phyloP scores from a whole-genome alignment of 345 rosid species.

The Arabidopsis suecica region DNA sequence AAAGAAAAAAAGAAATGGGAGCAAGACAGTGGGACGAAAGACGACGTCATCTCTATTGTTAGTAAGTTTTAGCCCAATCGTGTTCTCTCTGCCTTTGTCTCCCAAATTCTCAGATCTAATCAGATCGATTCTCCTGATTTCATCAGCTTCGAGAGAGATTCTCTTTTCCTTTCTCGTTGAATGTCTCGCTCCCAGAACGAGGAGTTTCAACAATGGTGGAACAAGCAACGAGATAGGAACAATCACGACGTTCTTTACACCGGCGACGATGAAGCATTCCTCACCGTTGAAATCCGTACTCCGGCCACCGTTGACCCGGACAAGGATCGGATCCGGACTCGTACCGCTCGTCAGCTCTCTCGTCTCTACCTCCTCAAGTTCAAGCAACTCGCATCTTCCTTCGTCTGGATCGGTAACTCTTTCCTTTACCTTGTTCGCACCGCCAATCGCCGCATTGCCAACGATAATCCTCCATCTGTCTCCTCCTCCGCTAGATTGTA shows the following conservation, averaged over 20 bases:
- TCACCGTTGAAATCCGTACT: constrained; percentile 62
- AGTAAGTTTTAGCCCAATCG: constrained; percentile 43
- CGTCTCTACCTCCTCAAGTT: constrained; percentile 70
- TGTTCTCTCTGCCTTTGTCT: constrained; percentile 18
- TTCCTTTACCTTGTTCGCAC: constrained; percentile 64
- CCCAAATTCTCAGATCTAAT: constrained; percentile 14
- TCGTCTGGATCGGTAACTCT: constrained; percentile 58
- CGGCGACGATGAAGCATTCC: constrained; percentile 41
- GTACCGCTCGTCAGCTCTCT: constrained; percentile 78
- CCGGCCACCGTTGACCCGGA: constrained; percentile 50
- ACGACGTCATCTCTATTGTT: constrained; percentile 36
- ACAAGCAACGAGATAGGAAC: constrained; percentile 67
- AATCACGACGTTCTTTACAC: constrained; percentile 36
- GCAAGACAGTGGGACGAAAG: constrained; percentile 23
- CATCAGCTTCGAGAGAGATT: background rate
- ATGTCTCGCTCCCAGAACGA: constrained; percentile 66
- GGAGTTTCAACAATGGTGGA: constrained; percentile 90
- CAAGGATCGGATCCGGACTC: constrained; percentile 63
- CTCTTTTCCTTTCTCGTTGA: constrained; percentile 3
- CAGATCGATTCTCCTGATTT: background rate
- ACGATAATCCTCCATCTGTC: constrained; percentile 42
- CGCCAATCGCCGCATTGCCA: constrained; percentile 72
- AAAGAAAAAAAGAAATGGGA: background rate
- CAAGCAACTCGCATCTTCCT: constrained; percentile 63
- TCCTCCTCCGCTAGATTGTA: constrained; percentile 61